Percentiles rank a stretch among this genome's conserved stretches.
Conservation (phyloP, 2,329 filamentous ascomycete genomes). For the Apiospora aurea region DNA sequence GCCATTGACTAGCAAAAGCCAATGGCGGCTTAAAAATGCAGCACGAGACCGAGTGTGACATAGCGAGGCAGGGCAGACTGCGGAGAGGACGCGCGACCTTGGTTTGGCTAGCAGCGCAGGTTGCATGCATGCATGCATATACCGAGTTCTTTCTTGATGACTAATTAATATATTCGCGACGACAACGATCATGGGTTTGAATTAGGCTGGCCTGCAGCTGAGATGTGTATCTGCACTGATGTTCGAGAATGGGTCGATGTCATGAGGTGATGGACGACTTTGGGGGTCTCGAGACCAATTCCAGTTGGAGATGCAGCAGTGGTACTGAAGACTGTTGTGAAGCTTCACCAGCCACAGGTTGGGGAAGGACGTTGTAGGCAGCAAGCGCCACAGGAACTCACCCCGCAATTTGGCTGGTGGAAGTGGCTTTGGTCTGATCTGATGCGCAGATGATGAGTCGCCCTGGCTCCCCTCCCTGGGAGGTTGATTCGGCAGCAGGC, state of each 20-base stretch:
- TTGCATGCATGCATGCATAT: background rate
- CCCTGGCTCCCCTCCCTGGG: conserved; percentile 19
- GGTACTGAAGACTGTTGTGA: too few relatives aligned
- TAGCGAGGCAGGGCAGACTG: background rate
- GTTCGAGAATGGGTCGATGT: conserved; percentile 18
- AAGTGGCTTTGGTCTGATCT: background rate
- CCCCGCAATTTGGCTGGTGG: background rate
- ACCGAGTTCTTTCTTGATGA: background rate
- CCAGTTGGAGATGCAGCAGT: background rate
- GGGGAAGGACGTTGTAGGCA: background rate
- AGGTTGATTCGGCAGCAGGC: conserved; percentile 17
- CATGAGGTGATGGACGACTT: conserved; percentile 14
- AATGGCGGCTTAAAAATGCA: background rate
- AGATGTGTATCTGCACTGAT: background rate
- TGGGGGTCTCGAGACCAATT: conserved; percentile 1
- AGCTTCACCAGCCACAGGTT: background rate
- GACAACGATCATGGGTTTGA: background rate
- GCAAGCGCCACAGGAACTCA: background rate
- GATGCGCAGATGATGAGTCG: conserved; percentile 13
- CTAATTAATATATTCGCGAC: conserved; percentile 15
- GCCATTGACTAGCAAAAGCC: background rate
- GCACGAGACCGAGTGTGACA: background rate
- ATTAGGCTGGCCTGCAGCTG: background rate
- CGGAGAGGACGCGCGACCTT: background rate
- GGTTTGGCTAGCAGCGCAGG: background rate